A percentile compares a stretch with the other conserved stretches of the same genome.
Conservation (phyloP, 1,139 yeast genomes). For the Geotrichum fermentans region DNA sequence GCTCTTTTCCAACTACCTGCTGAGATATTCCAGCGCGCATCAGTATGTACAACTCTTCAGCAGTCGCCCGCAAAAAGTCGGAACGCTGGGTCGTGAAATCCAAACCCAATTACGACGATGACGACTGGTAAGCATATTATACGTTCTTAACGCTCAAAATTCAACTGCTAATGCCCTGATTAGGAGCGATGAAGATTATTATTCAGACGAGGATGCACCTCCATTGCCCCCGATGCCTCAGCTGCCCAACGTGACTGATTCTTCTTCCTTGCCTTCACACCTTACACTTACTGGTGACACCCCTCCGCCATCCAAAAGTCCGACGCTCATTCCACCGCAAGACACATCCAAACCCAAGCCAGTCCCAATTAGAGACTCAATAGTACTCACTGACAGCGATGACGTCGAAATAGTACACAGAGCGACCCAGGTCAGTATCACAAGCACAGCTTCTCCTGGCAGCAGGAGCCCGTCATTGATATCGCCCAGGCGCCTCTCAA, state of each 20-base stretch:
- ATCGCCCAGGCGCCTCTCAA: constrained; percentile 8
- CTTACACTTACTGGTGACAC: background rate
- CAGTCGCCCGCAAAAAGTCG: constrained; percentile 38
- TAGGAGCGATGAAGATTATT: constrained; percentile 24
- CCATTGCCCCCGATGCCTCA: constrained; percentile 31
- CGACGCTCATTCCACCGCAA: background rate
- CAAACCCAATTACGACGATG: constrained; percentile 33
- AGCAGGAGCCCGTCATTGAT: constrained; percentile 11
- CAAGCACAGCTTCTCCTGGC: constrained; percentile 4
- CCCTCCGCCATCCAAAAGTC: background rate
- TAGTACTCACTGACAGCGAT: constrained; percentile 8
- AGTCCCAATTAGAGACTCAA: constrained; percentile 15
- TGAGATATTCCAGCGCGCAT: too few relatives aligned
- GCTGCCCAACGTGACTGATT: constrained; percentile 24
- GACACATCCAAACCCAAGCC: background rate
- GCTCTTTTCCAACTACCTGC: too few relatives aligned
- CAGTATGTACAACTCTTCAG: constrained; percentile 25
- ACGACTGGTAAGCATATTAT: constrained; percentile 23
- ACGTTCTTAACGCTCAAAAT: background rate
- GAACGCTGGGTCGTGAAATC: constrained; percentile 39
- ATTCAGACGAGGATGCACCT: constrained; percentile 25
- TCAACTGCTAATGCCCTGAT: too few relatives aligned
- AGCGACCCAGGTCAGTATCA: constrained; percentile 7
- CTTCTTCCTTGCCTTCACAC: background rate
- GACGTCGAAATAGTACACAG: constrained; percentile 3